These are phyloP conservation scores for Canavalia gladiata DNA, from an alignment of 306 rosid species.

Conservation along the genomic window DNA sequence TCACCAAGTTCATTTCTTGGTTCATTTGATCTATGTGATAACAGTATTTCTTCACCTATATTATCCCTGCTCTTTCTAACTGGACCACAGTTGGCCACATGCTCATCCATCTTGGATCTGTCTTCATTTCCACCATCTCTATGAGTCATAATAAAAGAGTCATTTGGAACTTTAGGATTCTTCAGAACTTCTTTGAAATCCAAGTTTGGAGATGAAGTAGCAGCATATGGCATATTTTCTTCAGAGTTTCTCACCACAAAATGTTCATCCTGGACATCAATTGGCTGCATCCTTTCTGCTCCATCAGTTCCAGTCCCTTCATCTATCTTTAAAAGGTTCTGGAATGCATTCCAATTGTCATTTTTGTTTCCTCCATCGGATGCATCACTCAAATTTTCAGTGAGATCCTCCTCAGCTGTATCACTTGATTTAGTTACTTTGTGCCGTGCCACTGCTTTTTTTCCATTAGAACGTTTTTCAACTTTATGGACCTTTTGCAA, in stretches of 20 bases:
- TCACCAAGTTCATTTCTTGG: slow-evolving; percentile 43
- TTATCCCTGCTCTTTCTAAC: slow-evolving; percentile 53
- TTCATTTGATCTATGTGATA: slow-evolving; percentile 53
- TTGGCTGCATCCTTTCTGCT: slow-evolving; percentile 45
- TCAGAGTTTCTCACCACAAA: slow-evolving; percentile 51
- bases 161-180: slow-evolving; percentile 53
- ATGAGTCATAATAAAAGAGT: slow-evolving; percentile 56
- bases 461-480: slow-evolving; percentile 50
- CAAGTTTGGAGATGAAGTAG: slow-evolving; percentile 48
- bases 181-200: slow-evolving; percentile 53
- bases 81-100: slow-evolving; percentile 48
- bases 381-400: slow-evolving; percentile 33
- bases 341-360: slow-evolving; percentile 58
- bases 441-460: slow-evolving; percentile 30
- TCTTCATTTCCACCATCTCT: slow-evolving; percentile 58
- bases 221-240: slow-evolving; percentile 44
- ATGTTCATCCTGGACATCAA: slow-evolving; percentile 59
- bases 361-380: slow-evolving; percentile 49
- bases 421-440: slow-evolving; percentile 45
- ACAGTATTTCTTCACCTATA: slow-evolving; percentile 51
- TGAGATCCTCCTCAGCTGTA: slow-evolving; percentile 47
- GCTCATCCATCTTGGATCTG: slow-evolving; percentile 53
- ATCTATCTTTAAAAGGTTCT: slow-evolving; percentile 60
- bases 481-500: slow-evolving; percentile 56
- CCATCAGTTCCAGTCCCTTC: slow-evolving; percentile 45